phyloP scores from a whole-genome alignment of 805 yeast species.

The Pichia pseudocactophila region DNA sequence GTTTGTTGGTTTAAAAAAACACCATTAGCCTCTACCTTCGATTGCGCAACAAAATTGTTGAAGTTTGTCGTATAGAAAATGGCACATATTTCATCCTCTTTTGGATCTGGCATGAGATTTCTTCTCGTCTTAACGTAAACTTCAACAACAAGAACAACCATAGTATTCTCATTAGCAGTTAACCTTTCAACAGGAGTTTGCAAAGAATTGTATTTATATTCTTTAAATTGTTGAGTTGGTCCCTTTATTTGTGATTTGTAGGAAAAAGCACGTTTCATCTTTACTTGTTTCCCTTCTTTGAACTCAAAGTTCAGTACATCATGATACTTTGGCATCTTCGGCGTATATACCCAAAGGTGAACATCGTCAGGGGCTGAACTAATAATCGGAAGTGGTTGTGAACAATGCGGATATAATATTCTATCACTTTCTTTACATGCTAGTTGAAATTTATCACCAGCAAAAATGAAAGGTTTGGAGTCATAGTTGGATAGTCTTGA shows the following conservation, averaged over 20 bases:
- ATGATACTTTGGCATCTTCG: slow-evolving; percentile 38
- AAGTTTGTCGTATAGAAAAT: slow-evolving; percentile 59
- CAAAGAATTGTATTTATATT: slow-evolving; percentile 31
- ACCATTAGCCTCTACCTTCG: slow-evolving; percentile 32
- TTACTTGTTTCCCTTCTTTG: slow-evolving; percentile 6
- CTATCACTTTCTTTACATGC: slow-evolving; percentile 29
- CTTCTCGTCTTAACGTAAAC: slow-evolving; percentile 52
- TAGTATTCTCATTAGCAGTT: slow-evolving; percentile 32
- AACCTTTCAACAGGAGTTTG: slow-evolving; percentile 23
- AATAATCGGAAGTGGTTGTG: background rate
- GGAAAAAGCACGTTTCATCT: slow-evolving; percentile 10
- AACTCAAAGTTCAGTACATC: slow-evolving; percentile 31
- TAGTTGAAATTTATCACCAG: slow-evolving; percentile 53
- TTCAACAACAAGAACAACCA: slow-evolving; percentile 60
- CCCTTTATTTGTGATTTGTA: slow-evolving; percentile 44
- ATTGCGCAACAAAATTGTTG: slow-evolving; percentile 28
- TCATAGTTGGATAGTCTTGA: slow-evolving; percentile 45
- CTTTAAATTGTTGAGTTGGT: slow-evolving; percentile 32
- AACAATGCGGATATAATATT: slow-evolving; percentile 13
- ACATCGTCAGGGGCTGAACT: background rate
- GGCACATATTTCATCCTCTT: slow-evolving; percentile 44
- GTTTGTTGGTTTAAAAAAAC: slow-evolving; percentile 17
- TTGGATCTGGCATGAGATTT: slow-evolving; percentile 54
- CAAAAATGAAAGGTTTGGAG: slow-evolving; percentile 47
- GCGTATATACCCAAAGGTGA: slow-evolving; percentile 11